Evolutionary conservation across 2,329 filamentous ascomycete species (phyloP), one percentile per base, ranked within the genome.

Genomic region (Zasmidium angulare): DNA sequence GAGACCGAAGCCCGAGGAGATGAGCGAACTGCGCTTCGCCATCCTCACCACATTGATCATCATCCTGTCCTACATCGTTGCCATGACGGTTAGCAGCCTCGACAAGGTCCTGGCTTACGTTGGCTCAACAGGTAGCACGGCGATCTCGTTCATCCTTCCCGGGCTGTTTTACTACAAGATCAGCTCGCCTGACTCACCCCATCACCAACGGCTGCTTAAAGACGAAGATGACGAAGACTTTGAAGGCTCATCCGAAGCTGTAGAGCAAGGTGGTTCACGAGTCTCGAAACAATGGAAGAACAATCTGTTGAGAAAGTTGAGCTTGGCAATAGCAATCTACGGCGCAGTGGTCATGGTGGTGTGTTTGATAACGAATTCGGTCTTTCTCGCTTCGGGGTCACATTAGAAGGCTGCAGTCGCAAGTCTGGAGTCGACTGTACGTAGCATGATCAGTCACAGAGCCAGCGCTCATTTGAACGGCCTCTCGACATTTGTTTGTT

Each of bases 161-260:
- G 95, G 95, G 0, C 78, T 99, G 2, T 99, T 99, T 75, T 99
- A 98, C 76, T 99, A 98, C 79, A 98, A 98, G 77, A 98, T 99
- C 61, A 96, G 91, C 12, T 87, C 91, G 22, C 95, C 95, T 0
- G 89, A 96, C 56, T 93, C 90, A 48, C 84, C 88, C 24, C 86
- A 93, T 63, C 92, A 97, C 68, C 93, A 96, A 73, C 86, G 89
- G 14, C 80, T 98, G 10, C 80, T 91, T 63, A 98, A 98, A 74
- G 92, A 95, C 70, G 91, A 97, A 66, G 95, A 98, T 68, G 90
- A 93, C 64, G 86, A 87, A n/a, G 81, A 84, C 40, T 88, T 89
- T 51, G 82, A 81, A 23, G 81, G 81, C 9, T 78, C 77, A 19
- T 81, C 80, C 1, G 84, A 84, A 40, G 79, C 83, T 0, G 78